Evolutionary conservation across 2,329 filamentous ascomycete genomes (phyloP).

Genomic region (Verticillium alfalfae): DNA sequence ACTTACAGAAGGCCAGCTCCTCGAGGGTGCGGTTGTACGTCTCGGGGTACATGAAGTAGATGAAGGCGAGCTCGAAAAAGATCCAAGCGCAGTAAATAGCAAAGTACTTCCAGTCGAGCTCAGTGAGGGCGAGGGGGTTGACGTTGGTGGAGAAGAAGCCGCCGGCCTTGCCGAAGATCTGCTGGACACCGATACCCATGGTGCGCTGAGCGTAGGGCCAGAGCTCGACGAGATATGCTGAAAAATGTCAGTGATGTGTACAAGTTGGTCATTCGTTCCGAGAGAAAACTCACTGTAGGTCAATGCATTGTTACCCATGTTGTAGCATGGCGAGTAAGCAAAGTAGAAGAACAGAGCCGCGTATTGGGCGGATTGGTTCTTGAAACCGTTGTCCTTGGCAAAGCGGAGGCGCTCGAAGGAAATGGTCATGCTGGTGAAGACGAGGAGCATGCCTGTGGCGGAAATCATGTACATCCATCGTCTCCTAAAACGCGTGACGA

Average conservation of each 20-base stretch:
- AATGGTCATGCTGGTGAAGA: constrained; percentile 51
- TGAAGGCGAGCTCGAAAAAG: constrained; percentile 38
- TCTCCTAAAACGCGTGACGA: constrained; percentile 39
- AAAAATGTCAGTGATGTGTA: constrained; percentile 1
- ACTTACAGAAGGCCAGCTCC: constrained; percentile 46
- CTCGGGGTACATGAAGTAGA: constrained; percentile 81
- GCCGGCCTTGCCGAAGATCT: constrained; percentile 42
- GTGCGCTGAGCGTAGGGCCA: constrained; percentile 51
- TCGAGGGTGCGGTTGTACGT: constrained; percentile 76
- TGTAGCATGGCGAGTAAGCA: constrained; percentile 53
- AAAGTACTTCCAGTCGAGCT: constrained; percentile 34
- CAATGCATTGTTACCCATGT: constrained; percentile 61
- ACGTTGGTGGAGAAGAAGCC: constrained; percentile 37
- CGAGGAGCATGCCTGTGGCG: constrained; percentile 41
- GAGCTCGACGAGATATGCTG: constrained; percentile 53
- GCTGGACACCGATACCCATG: constrained; percentile 53
- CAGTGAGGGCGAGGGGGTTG: constrained; percentile 35
- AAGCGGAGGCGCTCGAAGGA: constrained; percentile 29
- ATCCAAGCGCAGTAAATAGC: constrained; percentile 38
- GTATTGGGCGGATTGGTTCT: constrained; percentile 23
- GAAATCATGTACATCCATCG: constrained; percentile 47
- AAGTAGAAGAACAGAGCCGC: constrained; percentile 54
- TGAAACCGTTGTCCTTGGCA: constrained; percentile 15
- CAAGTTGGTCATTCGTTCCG: background rate
- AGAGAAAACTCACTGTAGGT: constrained; percentile 47